Conservation (phyloP, 169 alveolate genomes). For the Fabrea salina region DNA sequence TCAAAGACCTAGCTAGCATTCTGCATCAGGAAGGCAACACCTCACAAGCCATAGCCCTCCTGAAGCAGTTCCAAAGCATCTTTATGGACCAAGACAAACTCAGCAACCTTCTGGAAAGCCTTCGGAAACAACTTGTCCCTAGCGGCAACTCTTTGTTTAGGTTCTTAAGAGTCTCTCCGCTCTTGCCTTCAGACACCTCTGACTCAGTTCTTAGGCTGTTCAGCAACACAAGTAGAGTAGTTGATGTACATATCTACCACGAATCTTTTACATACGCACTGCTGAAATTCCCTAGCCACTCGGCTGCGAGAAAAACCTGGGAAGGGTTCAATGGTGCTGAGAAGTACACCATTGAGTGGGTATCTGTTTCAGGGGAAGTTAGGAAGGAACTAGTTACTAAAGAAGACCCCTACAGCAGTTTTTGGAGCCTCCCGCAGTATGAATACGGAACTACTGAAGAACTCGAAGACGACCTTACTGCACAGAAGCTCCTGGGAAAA, state of each 20-base stretch:
- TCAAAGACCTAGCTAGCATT: slow-evolving; percentile 25
- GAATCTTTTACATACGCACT: not conserved
- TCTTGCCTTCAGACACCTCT: too few species aligned
- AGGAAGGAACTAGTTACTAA: too few species aligned
- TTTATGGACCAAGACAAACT: not conserved
- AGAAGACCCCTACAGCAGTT: too few species aligned
- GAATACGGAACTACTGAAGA: too few species aligned
- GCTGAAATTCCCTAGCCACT: slow-evolving; percentile 14
- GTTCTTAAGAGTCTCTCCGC: too few species aligned
- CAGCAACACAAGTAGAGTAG: too few species aligned
- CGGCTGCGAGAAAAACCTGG: slow-evolving; percentile 30
- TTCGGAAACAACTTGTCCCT: not conserved
- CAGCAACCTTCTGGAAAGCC: not conserved
- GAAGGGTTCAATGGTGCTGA: not conserved
- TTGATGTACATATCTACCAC: too few species aligned
- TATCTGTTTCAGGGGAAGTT: slow-evolving; percentile 22
- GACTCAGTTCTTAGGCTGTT: too few species aligned
- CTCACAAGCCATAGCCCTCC: not conserved
- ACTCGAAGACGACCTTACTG: too few species aligned
- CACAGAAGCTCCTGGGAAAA: too few species aligned
- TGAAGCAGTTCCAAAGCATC: too few species aligned
- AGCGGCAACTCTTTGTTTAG: slow-evolving; percentile 9
- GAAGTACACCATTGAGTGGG: slow-evolving; percentile 25
- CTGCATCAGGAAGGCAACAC: slow-evolving; percentile 33
- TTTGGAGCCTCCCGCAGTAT: too few species aligned